Evolutionary conservation across 768 basidiomycete species (phyloP), one percentile per base, ranked within the genome.

Genomic region (Termitomyces sp.): DNA sequence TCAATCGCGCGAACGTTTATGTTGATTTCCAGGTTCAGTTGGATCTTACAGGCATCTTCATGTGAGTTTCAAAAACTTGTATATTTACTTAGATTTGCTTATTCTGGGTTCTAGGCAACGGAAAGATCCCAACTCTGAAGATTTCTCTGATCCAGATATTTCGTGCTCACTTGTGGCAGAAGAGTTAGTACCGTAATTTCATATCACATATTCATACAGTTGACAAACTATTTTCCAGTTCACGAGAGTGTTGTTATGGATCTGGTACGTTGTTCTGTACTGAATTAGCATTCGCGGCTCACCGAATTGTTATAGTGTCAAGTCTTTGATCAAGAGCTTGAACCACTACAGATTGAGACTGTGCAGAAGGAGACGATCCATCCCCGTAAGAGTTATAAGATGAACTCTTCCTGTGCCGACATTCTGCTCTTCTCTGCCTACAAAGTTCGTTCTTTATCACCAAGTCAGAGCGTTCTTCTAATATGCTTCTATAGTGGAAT

Each of bases 21-120:
- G 95, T 98, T 71, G 97, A 97, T 85, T 99, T 99, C 92, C 97
- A 98, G 72, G 97, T 99, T 20, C 96, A 98, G 68, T 84, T 99
- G 46, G 97, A 99, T 82, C 74, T 99, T 61, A 99, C 97, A 14
- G 95, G 94, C 67, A 94, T 95, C 61, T 95, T 96, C 81, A 95
- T 93, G 89, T 83, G 47, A 68, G 81, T 66, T 27, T 40, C 9
- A 2, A 5, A 18, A 16, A 20, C 1, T 18, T 55, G 51, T 16
- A 8, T n/a, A 16, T 43, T n/a, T 44, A 22, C 10, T 2, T 6
- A 13, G 30, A n/a, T 33, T 30, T 55, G 39, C 42, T 62, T 26
- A 62, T 27, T 36, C 20, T 47, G 30, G 27, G 22, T 52, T 34
- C 33, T 62, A 89, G 90, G 89, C 95, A n/a, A 97, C 74, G 96